phyloP scores from a whole-genome alignment of 805 yeast species.

The Metschnikowia dekortorum region DNA sequence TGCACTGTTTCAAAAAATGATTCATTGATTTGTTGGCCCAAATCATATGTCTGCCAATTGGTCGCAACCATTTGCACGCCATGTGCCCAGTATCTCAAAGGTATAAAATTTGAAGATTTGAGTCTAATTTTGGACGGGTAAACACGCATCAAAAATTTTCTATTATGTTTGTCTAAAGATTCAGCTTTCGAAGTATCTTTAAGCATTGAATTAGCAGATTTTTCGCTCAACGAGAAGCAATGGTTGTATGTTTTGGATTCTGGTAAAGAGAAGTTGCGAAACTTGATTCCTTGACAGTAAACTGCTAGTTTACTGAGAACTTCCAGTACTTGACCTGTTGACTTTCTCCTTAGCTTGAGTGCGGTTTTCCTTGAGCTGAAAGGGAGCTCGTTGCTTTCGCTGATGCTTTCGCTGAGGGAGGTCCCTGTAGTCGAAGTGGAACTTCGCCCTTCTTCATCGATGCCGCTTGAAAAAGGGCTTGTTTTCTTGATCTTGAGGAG shows the following conservation, averaged over 20 bases:
- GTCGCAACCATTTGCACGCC: conserved; percentile 96
- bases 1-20: conserved; percentile 66
- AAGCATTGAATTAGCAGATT: conserved; percentile 55
- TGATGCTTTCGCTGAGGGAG: conserved; percentile 42
- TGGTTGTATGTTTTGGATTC: conserved; percentile 79
- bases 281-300: conserved; percentile 71
- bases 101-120: conserved; percentile 76
- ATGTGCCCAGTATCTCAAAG: conserved; percentile 71
- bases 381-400: conserved; percentile 31
- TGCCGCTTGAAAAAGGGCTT: conserved; percentile 13
- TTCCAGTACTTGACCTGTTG: conserved; percentile 24
- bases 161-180: conserved; percentile 72
- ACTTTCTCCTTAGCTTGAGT: conserved; percentile 22
- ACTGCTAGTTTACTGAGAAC: conserved; percentile 61
- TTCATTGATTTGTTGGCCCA: conserved; percentile 84
- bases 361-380: conserved; percentile 11
- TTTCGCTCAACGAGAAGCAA: conserved; percentile 83
- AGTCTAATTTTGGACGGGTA: conserved; percentile 82
- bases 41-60: conserved; percentile 91
- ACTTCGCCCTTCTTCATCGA: conserved; percentile 20
- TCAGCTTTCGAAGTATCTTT: conserved; percentile 53
- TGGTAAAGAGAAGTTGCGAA: conserved; percentile 77
- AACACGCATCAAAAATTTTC: conserved; percentile 68
- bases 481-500: conserved; percentile 75
- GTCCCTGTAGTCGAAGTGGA: conserved; percentile 35